Conservation (phyloP, 2,329 filamentous ascomycete species). For the Exophiala spinifera region DNA sequence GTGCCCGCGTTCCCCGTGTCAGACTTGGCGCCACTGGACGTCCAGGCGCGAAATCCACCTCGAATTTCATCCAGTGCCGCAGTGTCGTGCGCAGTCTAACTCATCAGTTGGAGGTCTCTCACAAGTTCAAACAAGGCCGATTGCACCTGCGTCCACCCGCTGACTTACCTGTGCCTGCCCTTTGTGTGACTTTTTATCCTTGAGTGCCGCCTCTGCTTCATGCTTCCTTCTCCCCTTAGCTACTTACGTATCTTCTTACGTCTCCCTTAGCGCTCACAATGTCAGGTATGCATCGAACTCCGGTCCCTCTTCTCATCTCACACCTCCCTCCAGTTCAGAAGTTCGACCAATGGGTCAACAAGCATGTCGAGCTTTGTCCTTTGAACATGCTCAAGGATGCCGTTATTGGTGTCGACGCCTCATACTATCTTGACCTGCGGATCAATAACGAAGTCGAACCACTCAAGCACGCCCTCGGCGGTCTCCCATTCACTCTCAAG, state of each 20-base stretch:
- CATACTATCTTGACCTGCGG: constrained; percentile 79
- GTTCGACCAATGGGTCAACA: constrained; percentile 57
- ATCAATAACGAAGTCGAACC: constrained; percentile 79
- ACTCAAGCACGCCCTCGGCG: constrained; percentile 83
- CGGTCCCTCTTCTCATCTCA: constrained; percentile 6
- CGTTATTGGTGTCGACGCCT: constrained; percentile 81
- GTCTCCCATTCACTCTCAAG: constrained; percentile 75
- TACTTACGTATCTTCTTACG: not conserved
- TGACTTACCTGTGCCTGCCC: not conserved
- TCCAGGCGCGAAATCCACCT: not conserved
- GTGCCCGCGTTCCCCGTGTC: constrained; percentile 1
- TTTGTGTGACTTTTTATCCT: not conserved
- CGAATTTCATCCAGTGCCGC: not conserved
- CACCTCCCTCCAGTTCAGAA: constrained; percentile 40
- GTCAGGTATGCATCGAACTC: constrained; percentile 18
- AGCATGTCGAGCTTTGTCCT: constrained; percentile 53
- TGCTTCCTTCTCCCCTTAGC: not conserved
- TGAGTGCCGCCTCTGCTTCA: not conserved
- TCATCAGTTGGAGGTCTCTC: not conserved
- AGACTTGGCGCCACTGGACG: not conserved
- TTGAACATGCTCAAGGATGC: constrained; percentile 70
- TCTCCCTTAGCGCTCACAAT: constrained; percentile 8
- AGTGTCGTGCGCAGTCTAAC: too few species aligned
- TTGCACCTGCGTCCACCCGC: not conserved
- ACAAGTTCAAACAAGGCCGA: not conserved